Percentiles rank a stretch among this genome's conserved stretches.
phyloP scores from a whole-genome alignment of 2,329 filamentous ascomycete genomes.

The Talaromyces albobiverticillius region DNA sequence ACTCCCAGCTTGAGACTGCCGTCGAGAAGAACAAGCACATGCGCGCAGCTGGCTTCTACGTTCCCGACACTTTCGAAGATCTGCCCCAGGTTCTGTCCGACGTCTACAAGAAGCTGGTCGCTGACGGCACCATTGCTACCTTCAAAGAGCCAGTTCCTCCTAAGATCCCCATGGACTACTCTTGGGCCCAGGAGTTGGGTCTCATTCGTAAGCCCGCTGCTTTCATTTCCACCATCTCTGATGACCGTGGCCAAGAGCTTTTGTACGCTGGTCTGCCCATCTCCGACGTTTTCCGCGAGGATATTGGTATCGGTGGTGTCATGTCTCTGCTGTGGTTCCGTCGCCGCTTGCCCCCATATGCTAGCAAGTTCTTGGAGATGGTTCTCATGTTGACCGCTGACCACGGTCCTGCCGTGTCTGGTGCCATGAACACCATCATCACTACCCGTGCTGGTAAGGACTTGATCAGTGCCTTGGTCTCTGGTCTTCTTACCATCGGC shows the following conservation, averaged over 20 bases:
- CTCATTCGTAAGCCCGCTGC: conserved; percentile 99
- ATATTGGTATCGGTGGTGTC: conserved; percentile 98
- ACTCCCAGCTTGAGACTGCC: conserved; percentile 98
- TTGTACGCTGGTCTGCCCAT: conserved; percentile 99
- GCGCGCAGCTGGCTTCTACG: conserved; percentile 89
- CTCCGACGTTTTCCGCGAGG: conserved; percentile 98
- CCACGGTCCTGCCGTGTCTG: conserved; percentile 96
- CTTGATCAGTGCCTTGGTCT: conserved; percentile 89
- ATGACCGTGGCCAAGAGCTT: conserved; percentile 98
- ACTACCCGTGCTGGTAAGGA: conserved; percentile 99
- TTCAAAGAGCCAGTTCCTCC: conserved; percentile 86
- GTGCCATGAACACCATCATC: conserved; percentile 99
- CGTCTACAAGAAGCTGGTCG: conserved; percentile 87
- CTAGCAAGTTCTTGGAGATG: conserved; percentile 99
- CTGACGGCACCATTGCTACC: conserved; percentile 79
- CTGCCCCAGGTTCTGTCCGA: conserved; percentile 72
- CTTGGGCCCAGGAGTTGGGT: conserved; percentile 98
- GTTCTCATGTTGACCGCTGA: conserved; percentile 99
- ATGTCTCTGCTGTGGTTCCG: conserved; percentile 99
- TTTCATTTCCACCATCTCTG: conserved; percentile 99
- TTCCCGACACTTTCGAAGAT: conserved; percentile 96
- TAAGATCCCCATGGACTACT: conserved; percentile 99
- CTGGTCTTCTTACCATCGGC: conserved; percentile 96
- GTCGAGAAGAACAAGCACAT: conserved; percentile 96
- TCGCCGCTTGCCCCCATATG: conserved; percentile 89